phyloP scores from a whole-genome alignment of 2,329 filamentous ascomycete genomes.

The Drechmeria coniospora region DNA sequence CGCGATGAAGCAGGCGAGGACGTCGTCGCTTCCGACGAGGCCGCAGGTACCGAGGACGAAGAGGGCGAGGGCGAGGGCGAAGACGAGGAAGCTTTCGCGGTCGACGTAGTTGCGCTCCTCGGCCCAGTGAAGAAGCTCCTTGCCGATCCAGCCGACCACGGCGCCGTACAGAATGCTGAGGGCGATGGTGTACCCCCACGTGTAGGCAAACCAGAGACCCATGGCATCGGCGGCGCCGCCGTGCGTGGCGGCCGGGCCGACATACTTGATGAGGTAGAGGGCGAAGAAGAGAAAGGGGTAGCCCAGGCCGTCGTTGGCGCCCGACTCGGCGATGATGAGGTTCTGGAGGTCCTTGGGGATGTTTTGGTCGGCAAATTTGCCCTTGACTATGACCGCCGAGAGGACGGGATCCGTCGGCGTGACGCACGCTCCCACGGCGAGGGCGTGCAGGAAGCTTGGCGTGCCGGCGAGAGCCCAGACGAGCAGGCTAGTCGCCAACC shows the following conservation, averaged over 20 bases:
- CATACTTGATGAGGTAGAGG: conserved; percentile 69
- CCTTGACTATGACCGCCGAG: conserved; percentile 83
- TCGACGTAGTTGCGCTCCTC: conserved; percentile 72
- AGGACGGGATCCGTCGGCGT: conserved; percentile 83
- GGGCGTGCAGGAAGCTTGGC: conserved; percentile 58
- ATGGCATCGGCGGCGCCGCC: conserved; percentile 54
- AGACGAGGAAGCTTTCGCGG: conserved; percentile 74
- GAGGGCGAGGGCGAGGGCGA: conserved; percentile 68
- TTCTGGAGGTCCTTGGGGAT: conserved; percentile 69
- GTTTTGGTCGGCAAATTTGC: conserved; percentile 83
- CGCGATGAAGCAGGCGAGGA: conserved; percentile 82
- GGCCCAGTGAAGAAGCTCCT: conserved; percentile 70
- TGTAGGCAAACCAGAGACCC: conserved; percentile 71
- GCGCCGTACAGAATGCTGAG: conserved; percentile 66
- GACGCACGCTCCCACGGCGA: conserved; percentile 73
- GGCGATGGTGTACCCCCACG: conserved; percentile 69
- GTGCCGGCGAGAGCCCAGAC: conserved; percentile 63
- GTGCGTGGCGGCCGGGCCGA: conserved; percentile 38
- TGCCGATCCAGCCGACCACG: conserved; percentile 64
- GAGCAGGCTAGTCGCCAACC: conserved; percentile 64
- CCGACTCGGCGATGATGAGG: conserved; percentile 69
- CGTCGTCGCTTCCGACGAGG: conserved; percentile 76
- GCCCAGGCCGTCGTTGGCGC: conserved; percentile 76
- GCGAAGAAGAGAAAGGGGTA: conserved; percentile 82
- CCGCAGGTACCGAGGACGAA: conserved; percentile 82